Conservation (phyloP, 345 rosid genomes). For the Gossypium australe region DNA sequence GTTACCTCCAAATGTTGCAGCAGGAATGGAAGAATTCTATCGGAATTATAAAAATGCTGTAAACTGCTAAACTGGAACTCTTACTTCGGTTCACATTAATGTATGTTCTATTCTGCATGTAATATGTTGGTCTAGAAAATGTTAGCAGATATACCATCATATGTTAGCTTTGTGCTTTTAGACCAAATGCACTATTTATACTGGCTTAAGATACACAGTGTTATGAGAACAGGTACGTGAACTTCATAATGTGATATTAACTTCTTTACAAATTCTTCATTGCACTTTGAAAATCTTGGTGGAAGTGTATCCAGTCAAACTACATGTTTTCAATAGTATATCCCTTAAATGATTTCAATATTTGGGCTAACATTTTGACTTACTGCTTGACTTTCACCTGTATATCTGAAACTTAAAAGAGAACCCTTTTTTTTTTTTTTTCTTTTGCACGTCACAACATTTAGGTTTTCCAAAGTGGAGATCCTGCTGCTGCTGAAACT, state of each 20-base stretch:
- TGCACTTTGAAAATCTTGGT: not conserved
- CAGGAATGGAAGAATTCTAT: constrained; percentile 78
- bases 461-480: constrained; percentile 75
- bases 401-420: not conserved
- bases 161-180: not conserved
- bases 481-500: constrained; percentile 51
- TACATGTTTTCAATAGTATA: not conserved
- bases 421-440: not conserved
- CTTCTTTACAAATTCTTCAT: not conserved
- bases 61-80: constrained; percentile 32
- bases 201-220: not conserved
- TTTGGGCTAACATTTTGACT: not conserved
- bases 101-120: not conserved
- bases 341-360: not conserved
- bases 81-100: constrained; percentile 20
- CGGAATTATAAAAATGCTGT: constrained; percentile 89
- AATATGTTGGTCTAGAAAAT: not conserved
- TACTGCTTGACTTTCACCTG: not conserved
- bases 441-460: not conserved
- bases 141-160: not conserved
- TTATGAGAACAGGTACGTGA: not conserved
- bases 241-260: not conserved
- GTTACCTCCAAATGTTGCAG: constrained; percentile 68
- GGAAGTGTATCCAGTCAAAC: not conserved
- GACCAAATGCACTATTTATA: not conserved